Base-by-base conservation (phyloP, 164 flowering plant species). In the Pachysandra terminalis region DNA sequence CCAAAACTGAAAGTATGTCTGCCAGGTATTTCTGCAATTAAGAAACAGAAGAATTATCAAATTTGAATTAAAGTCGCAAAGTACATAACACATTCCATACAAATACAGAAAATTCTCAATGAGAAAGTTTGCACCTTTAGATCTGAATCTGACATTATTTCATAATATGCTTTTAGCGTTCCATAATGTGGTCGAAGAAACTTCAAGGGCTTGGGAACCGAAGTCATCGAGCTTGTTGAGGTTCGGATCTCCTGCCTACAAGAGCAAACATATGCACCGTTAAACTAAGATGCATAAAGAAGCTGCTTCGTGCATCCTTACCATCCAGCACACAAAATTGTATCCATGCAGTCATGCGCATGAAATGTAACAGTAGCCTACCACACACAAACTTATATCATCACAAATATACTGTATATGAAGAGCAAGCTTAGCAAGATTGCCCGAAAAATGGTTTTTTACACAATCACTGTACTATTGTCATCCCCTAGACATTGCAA, bases 181-280 rank as follows among this genome's bases (percentile, higher is more conserved):
- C 87, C 96, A 82, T 89, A 96, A 83, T 96, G 98, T 0, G 98
- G 98, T n/a, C 98, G 91, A 28, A 96, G 90, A 76, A 93, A 93
- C 75, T 96, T 96, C 49, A 96, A 72, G n/a, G 98, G 99, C 79
- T 96, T 96, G 8, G 99, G 98, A 49, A 96, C 99, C 9, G 99
- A 96, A 37, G 99, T 96, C 99, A 93, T 93, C 16, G 99, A 96
- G 75, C 99, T 96, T 52, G 99, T 96, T 37, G 99, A 79, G 0
- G 93, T 87, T 27, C 99, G 86, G 55, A 96, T 96, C 78, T 96
- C 99, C 69, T 89, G 95, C 86, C 99, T 96, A 55, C 27, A n/a
- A 74, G 59, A 12, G 62, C 26, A 56, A 60, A 41, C 41, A 56
- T 14, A 65, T n/a, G n/a, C 15, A 70, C 19, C 57, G 17, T 64